Base-by-base conservation (phyloP, 257 asterid species). In the Solanum chilense region DNA sequence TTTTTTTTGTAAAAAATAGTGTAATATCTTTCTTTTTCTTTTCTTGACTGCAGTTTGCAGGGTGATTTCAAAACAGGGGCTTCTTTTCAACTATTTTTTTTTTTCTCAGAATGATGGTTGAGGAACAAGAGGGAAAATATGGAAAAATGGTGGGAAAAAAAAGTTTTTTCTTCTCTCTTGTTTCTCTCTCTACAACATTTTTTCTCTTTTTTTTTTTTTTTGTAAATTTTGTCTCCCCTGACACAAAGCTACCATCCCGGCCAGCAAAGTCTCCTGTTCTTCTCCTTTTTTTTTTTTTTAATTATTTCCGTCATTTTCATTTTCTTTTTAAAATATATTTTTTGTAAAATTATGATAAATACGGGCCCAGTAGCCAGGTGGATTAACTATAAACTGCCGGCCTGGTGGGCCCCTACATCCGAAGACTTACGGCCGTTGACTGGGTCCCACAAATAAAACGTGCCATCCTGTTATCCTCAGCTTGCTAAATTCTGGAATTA, bases 51-150 rank as follows among this genome's bases (percentile, higher is more conserved):
- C 96, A 70, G 95, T 93, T 93, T 90, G 87, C 91, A 92, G 95
- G 93, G 92, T 94, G 98, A 93, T 95, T 97, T 95, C 95, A 96
- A 97, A 94, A 95, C 91, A 90, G 87, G 91, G 90, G 89, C 88
- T 87, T 91, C 95, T 77, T 45, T 84, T 90, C 95, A 96, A 95
- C 92, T 95, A 93, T 86, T 89, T 92, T 52, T 42, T 42, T 42
- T 56, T 56, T 56, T 56, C 25, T 92, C 96, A 92, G 95, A 92
- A 94, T 92, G 89, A 92, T 92, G 91, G 68, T 80, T 47, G 20
- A 80, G 44, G 68, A 47, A 80, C 85, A 80, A 80, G 44, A 80
- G 42, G 68, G 66, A 18, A 47, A 45, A 80, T 47, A 77, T 77
- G 93, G 91, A 89, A 84, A 89, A 77, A 73, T 47, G 66, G 71